Evolutionary conservation across 1,284 basidiomycete genomes (phyloP).

Genomic region (Neolentinus lepideus): DNA sequence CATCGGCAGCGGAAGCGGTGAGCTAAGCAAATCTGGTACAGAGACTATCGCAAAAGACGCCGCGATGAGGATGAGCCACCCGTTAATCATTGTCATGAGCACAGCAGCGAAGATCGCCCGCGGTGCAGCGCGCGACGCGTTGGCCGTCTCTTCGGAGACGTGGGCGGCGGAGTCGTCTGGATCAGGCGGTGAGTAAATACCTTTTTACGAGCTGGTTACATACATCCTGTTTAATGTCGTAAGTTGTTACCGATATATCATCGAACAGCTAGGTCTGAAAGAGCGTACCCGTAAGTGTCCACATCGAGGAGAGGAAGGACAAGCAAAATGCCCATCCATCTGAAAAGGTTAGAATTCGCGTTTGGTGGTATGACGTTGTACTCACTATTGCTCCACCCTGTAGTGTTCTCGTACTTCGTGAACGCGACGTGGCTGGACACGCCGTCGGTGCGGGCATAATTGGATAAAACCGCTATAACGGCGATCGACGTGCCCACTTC

Average conservation of each 20-base stretch:
- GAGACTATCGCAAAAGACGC: conserved; percentile 59
- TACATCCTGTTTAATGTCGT: not conserved
- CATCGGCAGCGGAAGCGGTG: conserved; percentile 57
- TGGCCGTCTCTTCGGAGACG: conserved; percentile 66
- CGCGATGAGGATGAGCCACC: conserved; percentile 58
- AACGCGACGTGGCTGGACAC: conserved; percentile 65
- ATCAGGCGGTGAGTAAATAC: not conserved
- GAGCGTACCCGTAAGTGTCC: conserved; percentile 63
- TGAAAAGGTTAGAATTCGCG: conserved; percentile 16
- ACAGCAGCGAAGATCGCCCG: conserved; percentile 70
- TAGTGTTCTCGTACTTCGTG: conserved; percentile 63
- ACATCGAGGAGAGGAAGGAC: conserved; percentile 69
- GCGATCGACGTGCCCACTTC: conserved; percentile 53
- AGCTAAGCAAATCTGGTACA: conserved; percentile 41
- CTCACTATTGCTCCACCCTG: conserved; percentile 57
- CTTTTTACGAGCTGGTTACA: not conserved
- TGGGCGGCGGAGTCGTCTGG: conserved; percentile 72
- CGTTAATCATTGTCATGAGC: conserved; percentile 48
- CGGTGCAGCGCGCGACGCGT: conserved; percentile 62
- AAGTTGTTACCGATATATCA: not conserved
- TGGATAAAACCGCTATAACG: conserved; percentile 50
- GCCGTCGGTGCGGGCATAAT: conserved; percentile 43
- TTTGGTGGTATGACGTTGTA: conserved; percentile 4
- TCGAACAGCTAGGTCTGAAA: not conserved
- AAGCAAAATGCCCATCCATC: conserved; percentile 70